Conservation (phyloP, 352 stramenopile genomes). For the Globisporangium nodosum region DNA sequence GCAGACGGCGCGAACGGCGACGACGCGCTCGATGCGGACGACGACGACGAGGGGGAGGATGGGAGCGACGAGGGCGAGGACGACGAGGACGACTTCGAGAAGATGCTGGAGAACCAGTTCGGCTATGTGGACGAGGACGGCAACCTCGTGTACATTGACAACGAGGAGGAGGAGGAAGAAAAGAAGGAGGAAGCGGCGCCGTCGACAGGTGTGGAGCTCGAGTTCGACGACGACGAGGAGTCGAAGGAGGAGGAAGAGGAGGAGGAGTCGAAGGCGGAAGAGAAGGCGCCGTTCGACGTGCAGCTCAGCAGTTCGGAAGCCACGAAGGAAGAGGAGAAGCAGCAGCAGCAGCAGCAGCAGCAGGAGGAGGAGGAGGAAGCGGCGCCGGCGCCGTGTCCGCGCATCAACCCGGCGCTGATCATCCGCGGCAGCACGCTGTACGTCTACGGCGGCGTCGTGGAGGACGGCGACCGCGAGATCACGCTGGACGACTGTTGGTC, state of each 20-base stretch:
- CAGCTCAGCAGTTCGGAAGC: background rate
- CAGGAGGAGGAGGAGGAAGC: slow-evolving; percentile 21
- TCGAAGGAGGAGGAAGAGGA: slow-evolving; percentile 28
- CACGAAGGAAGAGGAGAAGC: slow-evolving; percentile 8
- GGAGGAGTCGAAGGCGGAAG: slow-evolving; percentile 13
- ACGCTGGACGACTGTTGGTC: slow-evolving; percentile 95
- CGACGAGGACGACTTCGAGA: slow-evolving; percentile 76
- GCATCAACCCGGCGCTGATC: slow-evolving; percentile 85
- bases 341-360: slow-evolving; percentile 8
- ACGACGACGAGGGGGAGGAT: slow-evolving; percentile 43
- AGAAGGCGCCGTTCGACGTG: background rate
- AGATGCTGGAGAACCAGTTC: slow-evolving; percentile 91
- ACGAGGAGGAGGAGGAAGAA: slow-evolving; percentile 65
- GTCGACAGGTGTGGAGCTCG: background rate
- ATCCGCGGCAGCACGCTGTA: slow-evolving; percentile 89
- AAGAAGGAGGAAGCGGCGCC: slow-evolving; percentile 12
- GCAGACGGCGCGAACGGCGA: slow-evolving; percentile 22
- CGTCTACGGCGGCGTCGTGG: slow-evolving; percentile 92
- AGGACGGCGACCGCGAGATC: slow-evolving; percentile 92
- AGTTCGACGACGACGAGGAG: slow-evolving; percentile 19
- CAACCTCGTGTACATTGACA: slow-evolving; percentile 94
- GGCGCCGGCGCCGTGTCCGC: slow-evolving; percentile 54
- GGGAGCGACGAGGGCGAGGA: slow-evolving; percentile 45
- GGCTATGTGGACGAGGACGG: slow-evolving; percentile 93
- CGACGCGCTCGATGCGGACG: slow-evolving; percentile 29